Evolutionary conservation across 805 yeast genomes (phyloP).

Genomic region (Teunomyces stri): DNA sequence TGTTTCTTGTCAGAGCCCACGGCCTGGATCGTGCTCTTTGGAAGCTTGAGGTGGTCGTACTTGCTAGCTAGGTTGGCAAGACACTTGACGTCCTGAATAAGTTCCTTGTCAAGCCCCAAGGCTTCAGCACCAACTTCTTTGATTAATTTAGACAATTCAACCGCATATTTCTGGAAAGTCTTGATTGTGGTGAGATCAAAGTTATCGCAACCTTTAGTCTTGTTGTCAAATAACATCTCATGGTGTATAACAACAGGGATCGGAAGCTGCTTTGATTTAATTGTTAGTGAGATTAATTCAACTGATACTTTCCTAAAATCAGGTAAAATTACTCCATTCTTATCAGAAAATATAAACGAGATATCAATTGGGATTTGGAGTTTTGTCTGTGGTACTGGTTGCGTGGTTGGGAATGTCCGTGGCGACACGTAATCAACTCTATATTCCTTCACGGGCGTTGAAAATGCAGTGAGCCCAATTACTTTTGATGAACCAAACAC

Average conservation of each 20-base stretch:
- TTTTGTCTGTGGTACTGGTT: constrained; percentile 12
- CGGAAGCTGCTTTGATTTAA: constrained; percentile 30
- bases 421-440: constrained; percentile 23
- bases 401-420: constrained; percentile 12
- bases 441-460: constrained; percentile 32
- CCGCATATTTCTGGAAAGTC: constrained; percentile 31
- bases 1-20: constrained; percentile 7
- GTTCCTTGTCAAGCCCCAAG: constrained; percentile 24
- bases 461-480: constrained; percentile 30
- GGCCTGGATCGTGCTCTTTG: constrained; percentile 12
- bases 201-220: constrained; percentile 23
- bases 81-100: constrained; percentile 29
- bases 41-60: constrained; percentile 25
- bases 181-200: constrained; percentile 31
- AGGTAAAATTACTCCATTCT: constrained; percentile 14
- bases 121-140: constrained; percentile 22
- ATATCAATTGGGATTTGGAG: constrained; percentile 32
- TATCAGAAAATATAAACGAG: constrained; percentile 22
- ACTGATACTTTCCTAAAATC: constrained; percentile 27
- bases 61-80: constrained; percentile 30
- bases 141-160: constrained; percentile 23
- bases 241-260: constrained; percentile 36
- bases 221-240: constrained; percentile 35
- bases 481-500: constrained; percentile 29
- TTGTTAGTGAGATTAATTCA: constrained; percentile 30